Conservation (phyloP, 129 eudicot genomes). For the Escallonia rubra region DNA sequence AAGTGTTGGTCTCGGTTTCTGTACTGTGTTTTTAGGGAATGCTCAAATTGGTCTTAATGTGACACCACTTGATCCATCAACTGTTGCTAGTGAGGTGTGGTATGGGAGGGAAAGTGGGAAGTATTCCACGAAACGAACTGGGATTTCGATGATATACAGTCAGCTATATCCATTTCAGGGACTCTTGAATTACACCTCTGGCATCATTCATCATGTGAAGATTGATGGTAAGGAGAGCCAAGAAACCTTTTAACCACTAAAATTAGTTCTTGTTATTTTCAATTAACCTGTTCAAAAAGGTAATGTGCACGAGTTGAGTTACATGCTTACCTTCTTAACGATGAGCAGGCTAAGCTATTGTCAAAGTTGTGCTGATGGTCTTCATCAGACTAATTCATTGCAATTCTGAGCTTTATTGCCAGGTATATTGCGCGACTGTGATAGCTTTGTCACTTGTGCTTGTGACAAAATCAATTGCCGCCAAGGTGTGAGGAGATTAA, state of each 20-base stretch:
- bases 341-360: no score
- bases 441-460: no score
- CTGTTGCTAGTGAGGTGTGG: constrained; percentile 80
- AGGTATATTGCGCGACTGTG: no score
- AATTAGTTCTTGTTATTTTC: no score
- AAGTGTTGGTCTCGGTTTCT: not conserved
- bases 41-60: constrained; percentile 78
- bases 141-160: constrained; percentile 64
- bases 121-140: constrained; percentile 41
- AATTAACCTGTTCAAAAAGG: no score
- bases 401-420: no score
- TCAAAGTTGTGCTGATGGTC: no score
- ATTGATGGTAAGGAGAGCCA: constrained; percentile 53
- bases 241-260: not conserved
- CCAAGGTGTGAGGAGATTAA: no score
- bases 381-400: no score
- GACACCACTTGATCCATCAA: constrained; percentile 67
- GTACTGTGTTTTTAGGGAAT: constrained; percentile 45
- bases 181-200: constrained; percentile 73
- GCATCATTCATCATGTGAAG: constrained; percentile 87
- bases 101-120: constrained; percentile 70
- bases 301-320: no score
- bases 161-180: constrained; percentile 86
- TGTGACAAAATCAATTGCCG: no score
- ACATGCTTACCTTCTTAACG: no score